Base-by-base conservation (phyloP, 75 land plant genomes). In the Chamaecyparis obtusa region DNA sequence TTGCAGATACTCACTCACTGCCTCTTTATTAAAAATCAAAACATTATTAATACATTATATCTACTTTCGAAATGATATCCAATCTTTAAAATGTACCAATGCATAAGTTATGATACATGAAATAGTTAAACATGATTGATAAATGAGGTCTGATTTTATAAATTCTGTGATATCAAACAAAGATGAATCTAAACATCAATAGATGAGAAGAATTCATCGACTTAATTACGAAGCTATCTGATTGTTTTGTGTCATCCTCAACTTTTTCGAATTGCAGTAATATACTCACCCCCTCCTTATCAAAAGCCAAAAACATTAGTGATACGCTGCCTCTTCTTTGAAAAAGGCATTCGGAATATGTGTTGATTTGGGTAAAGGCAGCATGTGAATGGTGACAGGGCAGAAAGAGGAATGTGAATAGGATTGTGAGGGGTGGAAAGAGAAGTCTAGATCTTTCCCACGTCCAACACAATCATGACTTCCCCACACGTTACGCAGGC, bases 221-320 rank as follows among this genome's bases (percentile, higher is more conserved):
- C 41, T 39, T 39, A 39, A 39, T 39, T 39, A 44, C 46, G 6
- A 44, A 44, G 46, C 2, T 44, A 4, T 4, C 46, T 44, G 4
- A 44, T 44, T 44, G 6, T 19, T 10, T 9, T n/a, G 27, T 39
- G 83, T 24, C 9, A 48, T 27, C 30, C 2, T 44, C 46, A 44
- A 4, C 46, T 44, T 24, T 81, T 44, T 44, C 11, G 83, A 49
- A 9, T 39, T 16, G 41, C 41, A 16, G 41, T 36, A 16, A 77
- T 24, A n/a, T n/a, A n/a, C n/a, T n/a, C 81, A 10, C 27, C 19
- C 21, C 19, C 19, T 41, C 19, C 39, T 8, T 17, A 6, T 37
- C 81, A 35, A 35, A 76, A 35, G 36, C 43, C 19, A 78, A 78
- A 77, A 36, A 78, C 81, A 78, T n/a, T 80, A 81, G 51, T 49